Evolutionary conservation across 2,329 filamentous ascomycete genomes (phyloP).

Genomic region (Fusarium equiseti): DNA sequence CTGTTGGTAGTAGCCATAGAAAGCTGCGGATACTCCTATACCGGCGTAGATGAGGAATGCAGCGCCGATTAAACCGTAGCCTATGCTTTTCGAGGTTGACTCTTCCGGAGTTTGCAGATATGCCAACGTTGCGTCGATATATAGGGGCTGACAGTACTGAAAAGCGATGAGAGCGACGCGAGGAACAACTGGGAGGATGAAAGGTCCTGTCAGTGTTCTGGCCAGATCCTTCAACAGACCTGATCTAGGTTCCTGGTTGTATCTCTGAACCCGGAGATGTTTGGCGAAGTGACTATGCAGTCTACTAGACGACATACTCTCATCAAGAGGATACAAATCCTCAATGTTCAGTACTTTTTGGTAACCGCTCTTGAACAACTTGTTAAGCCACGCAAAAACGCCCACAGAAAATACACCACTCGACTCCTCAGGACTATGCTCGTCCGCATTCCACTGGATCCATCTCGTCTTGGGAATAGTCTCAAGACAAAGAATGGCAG

Average conservation of each 20-base stretch:
- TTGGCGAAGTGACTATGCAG: slow-evolving; percentile 36
- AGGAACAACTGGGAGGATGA: slow-evolving; percentile 54
- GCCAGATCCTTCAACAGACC: slow-evolving; percentile 50
- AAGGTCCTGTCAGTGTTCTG: slow-evolving; percentile 48
- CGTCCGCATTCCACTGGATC: slow-evolving; percentile 52
- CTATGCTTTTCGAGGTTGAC: slow-evolving; percentile 38
- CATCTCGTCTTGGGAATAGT: slow-evolving; percentile 55
- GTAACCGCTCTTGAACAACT: slow-evolving; percentile 54
- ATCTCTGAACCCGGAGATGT: slow-evolving; percentile 44
- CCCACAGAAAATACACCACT: slow-evolving; percentile 51
- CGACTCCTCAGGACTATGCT: slow-evolving; percentile 56
- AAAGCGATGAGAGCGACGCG: slow-evolving; percentile 56
- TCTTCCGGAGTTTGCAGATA: slow-evolving; percentile 49
- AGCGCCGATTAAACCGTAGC: slow-evolving; percentile 60
- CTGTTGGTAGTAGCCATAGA: slow-evolving; percentile 57
- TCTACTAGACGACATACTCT: slow-evolving; percentile 40
- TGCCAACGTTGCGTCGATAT: slow-evolving; percentile 55
- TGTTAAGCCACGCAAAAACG: slow-evolving; percentile 53
- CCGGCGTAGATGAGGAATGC: slow-evolving; percentile 55
- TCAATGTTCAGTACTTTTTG: slow-evolving; percentile 48
- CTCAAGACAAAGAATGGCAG: slow-evolving; percentile 54
- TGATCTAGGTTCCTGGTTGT: slow-evolving; percentile 39
- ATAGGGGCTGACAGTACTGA: slow-evolving; percentile 58
- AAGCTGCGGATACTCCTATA: slow-evolving; percentile 54
- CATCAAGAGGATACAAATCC: slow-evolving; percentile 54